Evolutionary conservation across 1,284 basidiomycete genomes (phyloP), one percentile per base, ranked within the genome.

Genomic region (Melampsora larici-populina): DNA sequence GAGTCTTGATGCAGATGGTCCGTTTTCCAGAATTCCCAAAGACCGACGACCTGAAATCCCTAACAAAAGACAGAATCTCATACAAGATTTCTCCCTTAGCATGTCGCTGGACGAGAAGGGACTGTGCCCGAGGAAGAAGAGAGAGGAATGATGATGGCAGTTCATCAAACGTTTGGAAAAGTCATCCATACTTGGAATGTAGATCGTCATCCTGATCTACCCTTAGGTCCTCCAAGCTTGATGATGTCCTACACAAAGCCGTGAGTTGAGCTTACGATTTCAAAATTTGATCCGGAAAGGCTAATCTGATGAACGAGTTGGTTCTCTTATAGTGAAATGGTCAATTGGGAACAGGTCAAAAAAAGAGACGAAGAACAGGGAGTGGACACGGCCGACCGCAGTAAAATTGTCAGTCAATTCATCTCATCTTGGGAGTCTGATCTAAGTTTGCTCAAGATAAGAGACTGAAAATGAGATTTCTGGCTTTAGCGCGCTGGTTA

Each of bases 1-100:
- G 82, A 11, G 72, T 79, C 40, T 74, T 82, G 33, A 81, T 80
- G 40, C 78, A 81, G 18, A 80, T 82, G 48, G 80, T 80, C 7
- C 78, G 79, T n/a, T n/a, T 51, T 36, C 58, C 3, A 78, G 60
- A 26, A 64, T 78, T 21, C 69, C 67, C 33, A 64, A 68, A 66
- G 62, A 51, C 66, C 24, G 11, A 26, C 13, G 15, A 21, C 8
- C 31, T 31, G 17, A 18, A 40, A 26, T 40, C 11, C 11, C 13
- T 1, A 43, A 43, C 7, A 43, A 7, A 11, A 43, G 40, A 43
- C 40, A 43, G 1, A 1, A 43, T 11, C 13, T 67, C 46, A 46
- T 43, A 29, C 33, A 7, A 36, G 1, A 67, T 48, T 9, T 1
- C 15, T 13, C 43, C 29, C n/a, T 1, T 49, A 73, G 70, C 58